A percentile compares a stretch with the other conserved stretches of the same genome.
Conservation (phyloP, 768 basidiomycete species). For the Omphalotus guepiniiformis region DNA sequence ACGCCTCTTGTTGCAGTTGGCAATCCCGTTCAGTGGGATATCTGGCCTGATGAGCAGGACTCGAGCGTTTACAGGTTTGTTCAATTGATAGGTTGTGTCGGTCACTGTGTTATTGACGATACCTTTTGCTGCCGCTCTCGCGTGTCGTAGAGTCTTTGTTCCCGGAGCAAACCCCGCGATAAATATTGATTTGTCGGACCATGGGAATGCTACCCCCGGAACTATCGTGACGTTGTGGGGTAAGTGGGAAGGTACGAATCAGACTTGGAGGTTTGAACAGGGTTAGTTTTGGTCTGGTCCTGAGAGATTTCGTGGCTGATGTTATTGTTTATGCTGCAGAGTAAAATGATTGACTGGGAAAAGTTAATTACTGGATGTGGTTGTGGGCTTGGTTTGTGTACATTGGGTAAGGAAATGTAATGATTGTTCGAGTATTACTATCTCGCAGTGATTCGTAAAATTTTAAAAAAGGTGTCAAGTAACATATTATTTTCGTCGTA, state of each 20-base stretch:
- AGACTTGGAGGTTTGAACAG: constrained; percentile 35
- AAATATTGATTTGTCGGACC: constrained; percentile 38
- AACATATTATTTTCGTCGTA: too few species aligned
- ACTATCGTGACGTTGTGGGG: constrained; percentile 39
- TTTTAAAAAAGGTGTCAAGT: too few species aligned
- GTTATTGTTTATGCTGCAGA: too few species aligned
- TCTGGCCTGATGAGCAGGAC: constrained; percentile 27
- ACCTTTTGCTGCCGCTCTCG: constrained; percentile 22
- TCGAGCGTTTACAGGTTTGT: constrained; percentile 23
- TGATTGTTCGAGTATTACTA: too few species aligned
- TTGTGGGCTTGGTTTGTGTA: too few species aligned
- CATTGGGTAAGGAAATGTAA: too few species aligned
- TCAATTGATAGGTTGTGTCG: not conserved
- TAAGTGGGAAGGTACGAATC: constrained; percentile 36
- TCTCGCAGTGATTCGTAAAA: too few species aligned
- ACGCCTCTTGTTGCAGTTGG: constrained; percentile 21
- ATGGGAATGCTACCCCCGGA: constrained; percentile 38
- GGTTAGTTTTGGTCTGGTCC: too few species aligned
- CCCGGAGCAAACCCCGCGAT: not conserved
- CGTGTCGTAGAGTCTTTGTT: constrained; percentile 20
- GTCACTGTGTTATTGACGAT: not conserved
- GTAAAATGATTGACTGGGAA: too few species aligned
- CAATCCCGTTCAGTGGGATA: constrained; percentile 27
- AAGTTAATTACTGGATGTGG: too few species aligned
- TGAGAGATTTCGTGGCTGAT: too few species aligned